These are phyloP conservation scores for Termitomyces sp. DNA, from an alignment of 768 basidiomycete genomes.

Conservation along the genomic window DNA sequence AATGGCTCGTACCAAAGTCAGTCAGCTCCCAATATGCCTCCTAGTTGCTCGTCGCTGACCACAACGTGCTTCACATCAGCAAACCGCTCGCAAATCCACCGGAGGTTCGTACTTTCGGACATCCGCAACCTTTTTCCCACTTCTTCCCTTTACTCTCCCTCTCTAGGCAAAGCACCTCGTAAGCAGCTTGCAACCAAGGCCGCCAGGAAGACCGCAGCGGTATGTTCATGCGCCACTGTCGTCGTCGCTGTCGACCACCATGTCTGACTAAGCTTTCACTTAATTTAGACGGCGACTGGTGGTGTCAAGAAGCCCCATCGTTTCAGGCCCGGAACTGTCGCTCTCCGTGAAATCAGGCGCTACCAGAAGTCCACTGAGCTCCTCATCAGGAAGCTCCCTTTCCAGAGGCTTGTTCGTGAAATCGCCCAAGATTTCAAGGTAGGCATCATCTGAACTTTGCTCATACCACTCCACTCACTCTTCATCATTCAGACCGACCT, in stretches of 20 bases:
- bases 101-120: conserved; percentile 61
- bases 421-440: conserved; percentile 98
- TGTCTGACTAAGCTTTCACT: conserved; percentile 14
- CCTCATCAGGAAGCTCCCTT: conserved; percentile 98
- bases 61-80: conserved; percentile 46
- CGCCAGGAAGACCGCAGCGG: conserved; percentile 82
- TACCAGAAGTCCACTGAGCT: conserved; percentile 99
- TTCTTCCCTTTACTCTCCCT: conserved; percentile 13
- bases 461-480: neutral
- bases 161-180: conserved; percentile 80
- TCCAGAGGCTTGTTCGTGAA: conserved; percentile 97
- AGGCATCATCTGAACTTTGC: conserved; percentile 13
- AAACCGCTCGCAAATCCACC: conserved; percentile 99
- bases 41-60: conserved; percentile 18
- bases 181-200: conserved; percentile 97
- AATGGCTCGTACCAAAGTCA: conserved; percentile 91
- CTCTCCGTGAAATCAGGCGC: conserved; percentile 96
- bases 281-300: conserved; percentile 67
- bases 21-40: conserved; percentile 9
- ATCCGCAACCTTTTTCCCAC: conserved; percentile 15
- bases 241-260: conserved; percentile 21
- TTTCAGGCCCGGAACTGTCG: conserved; percentile 97
- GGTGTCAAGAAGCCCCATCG: conserved; percentile 99
- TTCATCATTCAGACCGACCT: conserved; percentile 60
- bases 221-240: conserved; percentile 30